A percentile compares a stretch with the other conserved stretches of the same genome.
Conservation (phyloP, 768 basidiomycete species). For the Lanmaoa pseudosensibilis region DNA sequence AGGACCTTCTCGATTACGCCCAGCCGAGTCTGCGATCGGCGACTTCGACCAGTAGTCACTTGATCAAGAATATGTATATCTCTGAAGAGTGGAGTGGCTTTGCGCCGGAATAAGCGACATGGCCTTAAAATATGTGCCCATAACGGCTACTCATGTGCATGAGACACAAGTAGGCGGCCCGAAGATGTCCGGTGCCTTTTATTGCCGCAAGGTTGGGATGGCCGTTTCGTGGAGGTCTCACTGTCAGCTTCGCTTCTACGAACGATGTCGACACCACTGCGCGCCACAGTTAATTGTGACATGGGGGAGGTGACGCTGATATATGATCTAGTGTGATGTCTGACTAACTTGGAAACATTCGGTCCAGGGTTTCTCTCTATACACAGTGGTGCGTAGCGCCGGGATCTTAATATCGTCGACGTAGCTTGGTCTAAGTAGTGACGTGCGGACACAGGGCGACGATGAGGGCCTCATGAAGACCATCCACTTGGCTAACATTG, state of each 20-base stretch:
- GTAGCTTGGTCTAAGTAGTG: neutral
- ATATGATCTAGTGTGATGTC: neutral
- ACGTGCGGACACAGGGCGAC: constrained; percentile 39
- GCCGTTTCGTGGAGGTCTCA: neutral
- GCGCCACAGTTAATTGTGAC: constrained; percentile 54
- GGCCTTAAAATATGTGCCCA: neutral
- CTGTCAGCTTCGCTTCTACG: neutral
- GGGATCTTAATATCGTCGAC: neutral
- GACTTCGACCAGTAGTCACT: neutral
- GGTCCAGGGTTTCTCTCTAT: constrained; percentile 51
- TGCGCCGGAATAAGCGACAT: neutral
- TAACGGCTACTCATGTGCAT: neutral
- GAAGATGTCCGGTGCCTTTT: neutral
- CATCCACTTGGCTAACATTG: constrained; percentile 61
- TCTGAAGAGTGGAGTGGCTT: neutral
- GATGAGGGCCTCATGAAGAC: constrained; percentile 54
- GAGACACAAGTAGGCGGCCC: neutral
- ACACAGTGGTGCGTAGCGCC: constrained; percentile 39
- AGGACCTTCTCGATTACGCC: neutral
- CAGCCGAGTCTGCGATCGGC: neutral
- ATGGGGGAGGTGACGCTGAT: constrained; percentile 49
- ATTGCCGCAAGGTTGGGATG: neutral
- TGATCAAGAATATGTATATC: neutral
- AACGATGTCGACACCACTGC: constrained; percentile 24
- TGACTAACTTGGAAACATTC: constrained; percentile 2